Conservation (phyloP, 2,329 filamentous ascomycete genomes). For the Dendryphion nanum region DNA sequence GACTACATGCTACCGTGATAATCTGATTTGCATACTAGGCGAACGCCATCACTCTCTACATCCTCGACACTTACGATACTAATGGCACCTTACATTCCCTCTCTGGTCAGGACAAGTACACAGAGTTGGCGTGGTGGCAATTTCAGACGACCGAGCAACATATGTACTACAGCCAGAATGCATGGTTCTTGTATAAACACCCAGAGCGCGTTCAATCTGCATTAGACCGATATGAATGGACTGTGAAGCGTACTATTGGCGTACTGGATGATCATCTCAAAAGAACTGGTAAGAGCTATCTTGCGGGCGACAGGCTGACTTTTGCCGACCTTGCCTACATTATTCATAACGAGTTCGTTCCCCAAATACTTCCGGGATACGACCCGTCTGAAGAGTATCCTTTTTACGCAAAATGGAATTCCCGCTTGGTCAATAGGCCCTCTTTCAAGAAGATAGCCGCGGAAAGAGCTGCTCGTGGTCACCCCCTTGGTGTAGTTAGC, state of each 20-base stretch:
- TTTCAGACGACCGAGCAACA: conserved; percentile 32
- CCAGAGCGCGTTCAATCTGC: conserved; percentile 43
- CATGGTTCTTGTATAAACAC: conserved; percentile 42
- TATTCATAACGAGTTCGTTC: conserved; percentile 3
- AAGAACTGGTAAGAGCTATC: conserved; percentile 19
- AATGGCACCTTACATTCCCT: conserved; percentile 3
- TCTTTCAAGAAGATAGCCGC: neutral
- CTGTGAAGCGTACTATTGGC: conserved; percentile 44
- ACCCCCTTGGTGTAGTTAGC: neutral
- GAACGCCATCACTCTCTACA: conserved; percentile 41
- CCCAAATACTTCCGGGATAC: neutral
- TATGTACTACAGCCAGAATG: conserved; percentile 42
- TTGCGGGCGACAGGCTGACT: conserved; percentile 44
- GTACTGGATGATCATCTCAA: conserved; percentile 39
- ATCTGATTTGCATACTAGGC: conserved; percentile 19
- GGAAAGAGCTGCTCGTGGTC: neutral
- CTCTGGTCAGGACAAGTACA: conserved; percentile 11
- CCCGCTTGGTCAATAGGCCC: neutral
- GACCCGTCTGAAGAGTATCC: neutral
- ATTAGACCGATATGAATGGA: conserved; percentile 44
- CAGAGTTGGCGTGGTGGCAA: conserved; percentile 24
- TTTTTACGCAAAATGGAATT: neutral
- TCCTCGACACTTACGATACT: conserved; percentile 43
- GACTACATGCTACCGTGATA: neutral
- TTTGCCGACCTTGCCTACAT: conserved; percentile 45